Conservation (phyloP, 352 stramenopile species). For the Globisporangium mamillatum region DNA sequence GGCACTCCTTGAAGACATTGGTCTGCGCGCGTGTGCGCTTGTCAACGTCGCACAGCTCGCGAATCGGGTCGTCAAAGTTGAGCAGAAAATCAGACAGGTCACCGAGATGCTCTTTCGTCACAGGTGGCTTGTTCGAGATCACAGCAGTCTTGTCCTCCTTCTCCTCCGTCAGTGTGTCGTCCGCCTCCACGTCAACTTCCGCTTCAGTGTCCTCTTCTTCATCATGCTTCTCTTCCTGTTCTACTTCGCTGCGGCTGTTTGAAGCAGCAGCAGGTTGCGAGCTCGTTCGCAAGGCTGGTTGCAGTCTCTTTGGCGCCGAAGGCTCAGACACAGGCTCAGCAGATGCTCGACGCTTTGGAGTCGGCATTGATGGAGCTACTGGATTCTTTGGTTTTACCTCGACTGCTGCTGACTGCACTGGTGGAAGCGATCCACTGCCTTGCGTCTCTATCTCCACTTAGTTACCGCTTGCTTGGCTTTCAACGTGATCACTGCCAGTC, state of each 20-base stretch:
- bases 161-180: conserved; percentile 8
- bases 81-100: conserved; percentile 22
- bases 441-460: not conserved
- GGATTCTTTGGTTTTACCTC: not conserved
- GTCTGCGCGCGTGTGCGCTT: conserved; percentile 42
- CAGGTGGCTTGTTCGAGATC: not conserved
- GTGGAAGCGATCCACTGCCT: not conserved
- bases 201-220: conserved; percentile 21
- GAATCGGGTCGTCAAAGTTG: conserved; percentile 58
- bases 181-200: conserved; percentile 10
- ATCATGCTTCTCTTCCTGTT: conserved; percentile 8
- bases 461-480: not conserved
- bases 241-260: not conserved
- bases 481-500: not conserved
- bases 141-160: not conserved
- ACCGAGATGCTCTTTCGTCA: not conserved
- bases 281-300: not conserved
- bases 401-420: not conserved
- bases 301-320: conserved; percentile 4
- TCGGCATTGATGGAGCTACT: not conserved
- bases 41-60: conserved; percentile 59
- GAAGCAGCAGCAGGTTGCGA: conserved; percentile 5
- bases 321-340: not conserved
- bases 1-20: conserved; percentile 61
- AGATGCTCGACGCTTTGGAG: conserved; percentile 12